A percentile compares a stretch with the other conserved stretches of the same genome.
These are phyloP conservation scores for Mucor indicus DNA, from an alignment of 371 early-diverging fungal species.

Conservation along the genomic window DNA sequence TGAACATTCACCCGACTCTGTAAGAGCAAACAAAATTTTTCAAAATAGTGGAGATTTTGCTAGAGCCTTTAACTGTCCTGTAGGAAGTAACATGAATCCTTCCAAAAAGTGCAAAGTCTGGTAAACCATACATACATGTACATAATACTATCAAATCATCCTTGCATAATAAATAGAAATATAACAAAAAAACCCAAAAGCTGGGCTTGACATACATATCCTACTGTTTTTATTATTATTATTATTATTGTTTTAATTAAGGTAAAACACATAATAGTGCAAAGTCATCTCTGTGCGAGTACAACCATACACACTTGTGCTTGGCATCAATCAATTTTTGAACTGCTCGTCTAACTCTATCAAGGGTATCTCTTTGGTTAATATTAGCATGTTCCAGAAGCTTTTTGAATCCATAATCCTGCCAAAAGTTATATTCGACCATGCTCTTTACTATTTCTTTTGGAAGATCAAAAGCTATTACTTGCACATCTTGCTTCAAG, in stretches of 20 bases:
- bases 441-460: conserved; percentile 56
- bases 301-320: conserved; percentile 68
- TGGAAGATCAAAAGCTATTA: conserved; percentile 66
- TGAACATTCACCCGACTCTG: conserved; percentile 45
- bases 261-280: conserved; percentile 47
- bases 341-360: conserved; percentile 57
- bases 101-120: conserved; percentile 37
- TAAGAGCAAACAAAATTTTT: conserved; percentile 55
- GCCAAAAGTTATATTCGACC: conserved; percentile 56
- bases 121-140: too few relatives aligned
- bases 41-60: conserved; percentile 57
- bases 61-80: conserved; percentile 50
- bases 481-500: conserved; percentile 58
- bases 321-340: conserved; percentile 59
- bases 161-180: too few relatives aligned
- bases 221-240: too few relatives aligned
- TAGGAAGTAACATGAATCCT: conserved; percentile 48
- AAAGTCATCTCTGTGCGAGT: conserved; percentile 68
- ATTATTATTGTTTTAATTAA: conserved; percentile 3
- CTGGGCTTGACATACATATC: too few relatives aligned
- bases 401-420: conserved; percentile 63
- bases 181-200: too few relatives aligned
- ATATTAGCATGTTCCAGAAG: conserved; percentile 29
- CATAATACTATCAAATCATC: too few relatives aligned
- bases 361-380: conserved; percentile 38